Percentiles rank a stretch among this genome's conserved stretches.
Evolutionary conservation across 352 stramenopile species (phyloP).

Genomic region (Globisporangium nodosum): DNA sequence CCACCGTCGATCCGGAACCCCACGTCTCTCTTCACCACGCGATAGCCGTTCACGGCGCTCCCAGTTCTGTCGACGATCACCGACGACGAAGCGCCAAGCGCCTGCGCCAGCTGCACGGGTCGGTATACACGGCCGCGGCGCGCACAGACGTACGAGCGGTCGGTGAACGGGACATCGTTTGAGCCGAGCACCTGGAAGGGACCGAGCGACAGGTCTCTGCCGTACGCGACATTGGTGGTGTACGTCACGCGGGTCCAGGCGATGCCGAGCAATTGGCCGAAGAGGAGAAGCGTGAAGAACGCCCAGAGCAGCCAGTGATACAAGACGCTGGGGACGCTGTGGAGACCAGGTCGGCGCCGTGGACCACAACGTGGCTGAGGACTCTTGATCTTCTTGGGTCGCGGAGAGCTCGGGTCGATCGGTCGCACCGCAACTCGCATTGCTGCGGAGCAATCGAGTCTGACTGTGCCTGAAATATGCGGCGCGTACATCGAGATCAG

Average conservation of each 20-base stretch:
- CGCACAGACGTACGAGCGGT: slow-evolving; percentile 34
- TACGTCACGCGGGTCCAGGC: slow-evolving; percentile 14
- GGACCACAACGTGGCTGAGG: no score
- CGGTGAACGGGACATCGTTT: slow-evolving; percentile 43
- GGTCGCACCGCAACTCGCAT: no score
- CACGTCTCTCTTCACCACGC: slow-evolving; percentile 14
- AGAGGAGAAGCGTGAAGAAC: slow-evolving; percentile 21
- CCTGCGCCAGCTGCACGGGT: slow-evolving; percentile 21
- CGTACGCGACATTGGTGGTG: background rate
- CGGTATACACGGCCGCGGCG: slow-evolving; percentile 18
- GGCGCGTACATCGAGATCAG: no score
- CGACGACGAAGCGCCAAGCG: background rate
- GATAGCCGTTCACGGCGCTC: slow-evolving; percentile 18
- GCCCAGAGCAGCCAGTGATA: slow-evolving; percentile 30
- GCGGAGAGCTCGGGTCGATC: no score
- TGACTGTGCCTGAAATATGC: no score
- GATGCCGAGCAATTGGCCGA: slow-evolving; percentile 25
- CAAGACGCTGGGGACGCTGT: background rate
- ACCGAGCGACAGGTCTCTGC: slow-evolving; percentile 4
- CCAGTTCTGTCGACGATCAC: slow-evolving; percentile 14
- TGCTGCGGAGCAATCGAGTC: no score
- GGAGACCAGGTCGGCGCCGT: no score
- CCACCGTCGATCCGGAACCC: background rate
- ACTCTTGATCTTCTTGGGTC: no score
- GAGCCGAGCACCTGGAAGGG: slow-evolving; percentile 18